Evolutionary conservation across 305 asterid genomes (phyloP).

Genomic region (Fraxinus angustifolia): DNA sequence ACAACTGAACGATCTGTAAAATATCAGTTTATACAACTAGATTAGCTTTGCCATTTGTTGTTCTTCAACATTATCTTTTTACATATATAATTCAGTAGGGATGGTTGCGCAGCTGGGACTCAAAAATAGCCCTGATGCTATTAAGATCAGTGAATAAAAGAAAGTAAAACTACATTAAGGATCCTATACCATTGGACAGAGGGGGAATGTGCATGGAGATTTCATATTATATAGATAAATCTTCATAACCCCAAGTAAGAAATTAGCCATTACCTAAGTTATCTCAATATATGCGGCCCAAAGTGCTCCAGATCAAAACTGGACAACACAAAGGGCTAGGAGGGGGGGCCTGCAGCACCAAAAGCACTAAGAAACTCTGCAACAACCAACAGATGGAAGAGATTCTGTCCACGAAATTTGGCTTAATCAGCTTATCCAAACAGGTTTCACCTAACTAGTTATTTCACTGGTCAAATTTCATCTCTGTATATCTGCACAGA

Average conservation of each 20-base stretch:
- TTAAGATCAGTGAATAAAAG: neutral
- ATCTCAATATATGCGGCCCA: conserved; percentile 69
- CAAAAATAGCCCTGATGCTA: neutral
- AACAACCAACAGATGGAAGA: conserved; percentile 55
- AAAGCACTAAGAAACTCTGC: conserved; percentile 55
- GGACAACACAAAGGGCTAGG: conserved; percentile 67
- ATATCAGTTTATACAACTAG: neutral
- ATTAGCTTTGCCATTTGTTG: neutral
- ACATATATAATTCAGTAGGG: neutral
- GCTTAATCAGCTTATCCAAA: conserved; percentile 50
- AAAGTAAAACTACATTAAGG: neutral
- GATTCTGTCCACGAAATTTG: conserved; percentile 31
- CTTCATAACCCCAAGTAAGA: neutral
- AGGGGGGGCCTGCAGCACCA: conserved; percentile 57
- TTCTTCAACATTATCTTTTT: neutral
- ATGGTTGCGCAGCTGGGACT: neutral
- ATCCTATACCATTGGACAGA: neutral
- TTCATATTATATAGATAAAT: neutral
- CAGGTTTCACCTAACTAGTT: conserved; percentile 30
- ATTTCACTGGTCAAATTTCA: conserved; percentile 86
- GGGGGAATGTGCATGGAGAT: neutral
- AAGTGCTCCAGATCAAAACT: conserved; percentile 60
- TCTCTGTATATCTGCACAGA: conserved; percentile 84
- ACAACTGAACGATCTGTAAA: neutral
- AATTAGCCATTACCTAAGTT: conserved; percentile 49